These are phyloP conservation scores for Eustoma russellianum DNA, from an alignment of 257 asterid species.

Conservation along the genomic window DNA sequence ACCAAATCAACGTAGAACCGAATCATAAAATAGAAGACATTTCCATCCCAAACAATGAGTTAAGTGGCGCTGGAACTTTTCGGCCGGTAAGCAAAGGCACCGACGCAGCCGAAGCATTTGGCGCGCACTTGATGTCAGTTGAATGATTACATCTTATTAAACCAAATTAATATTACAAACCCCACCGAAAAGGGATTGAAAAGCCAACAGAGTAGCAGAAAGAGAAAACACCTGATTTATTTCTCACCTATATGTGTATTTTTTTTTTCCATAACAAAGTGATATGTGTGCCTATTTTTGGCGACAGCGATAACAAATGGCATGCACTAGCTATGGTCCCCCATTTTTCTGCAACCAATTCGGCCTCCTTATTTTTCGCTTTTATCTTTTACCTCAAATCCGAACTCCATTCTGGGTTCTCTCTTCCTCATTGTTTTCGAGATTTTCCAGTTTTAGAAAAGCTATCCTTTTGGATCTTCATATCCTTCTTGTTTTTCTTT, in stretches of 20 bases:
- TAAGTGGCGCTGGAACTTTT: too few species aligned
- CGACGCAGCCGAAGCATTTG: slow-evolving; percentile 8
- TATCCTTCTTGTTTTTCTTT: neutral
- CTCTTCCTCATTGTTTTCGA: slow-evolving; percentile 1
- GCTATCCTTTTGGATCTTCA: neutral
- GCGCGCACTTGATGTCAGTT: slow-evolving; percentile 16
- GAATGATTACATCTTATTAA: slow-evolving; percentile 10
- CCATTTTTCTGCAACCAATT: slow-evolving; percentile 18
- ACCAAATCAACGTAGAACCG: too few species aligned
- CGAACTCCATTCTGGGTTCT: slow-evolving; percentile 10
- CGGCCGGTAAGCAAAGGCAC: too few species aligned
- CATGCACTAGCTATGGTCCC: slow-evolving; percentile 36
- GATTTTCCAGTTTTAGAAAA: neutral
- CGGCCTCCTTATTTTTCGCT: slow-evolving; percentile 51
- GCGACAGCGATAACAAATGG: slow-evolving; percentile 45
- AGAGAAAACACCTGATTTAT: neutral
- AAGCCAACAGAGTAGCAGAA: neutral
- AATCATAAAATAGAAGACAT: too few species aligned
- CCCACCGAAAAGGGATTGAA: slow-evolving; percentile 1
- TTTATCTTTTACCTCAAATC: slow-evolving; percentile 12
- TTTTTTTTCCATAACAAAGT: neutral
- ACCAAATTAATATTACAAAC: neutral
- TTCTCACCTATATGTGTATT: too few species aligned
- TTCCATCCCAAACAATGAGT: too few species aligned
- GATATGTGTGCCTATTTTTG: neutral